phyloP scores from a whole-genome alignment of 768 basidiomycete genomes.

The Suillus brevipes region DNA sequence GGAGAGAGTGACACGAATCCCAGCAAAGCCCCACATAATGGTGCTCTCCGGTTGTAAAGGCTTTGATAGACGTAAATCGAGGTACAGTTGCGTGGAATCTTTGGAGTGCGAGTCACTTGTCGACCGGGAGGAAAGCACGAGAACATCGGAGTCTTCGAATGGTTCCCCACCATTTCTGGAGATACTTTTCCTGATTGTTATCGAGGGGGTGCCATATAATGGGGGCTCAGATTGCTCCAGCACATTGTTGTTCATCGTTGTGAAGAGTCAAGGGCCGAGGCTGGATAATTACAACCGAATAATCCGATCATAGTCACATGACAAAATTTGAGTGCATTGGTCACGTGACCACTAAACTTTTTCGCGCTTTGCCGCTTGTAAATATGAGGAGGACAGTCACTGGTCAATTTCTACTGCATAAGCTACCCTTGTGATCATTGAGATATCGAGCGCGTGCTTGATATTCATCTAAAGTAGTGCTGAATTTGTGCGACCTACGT shows the following conservation, averaged over 20 bases:
- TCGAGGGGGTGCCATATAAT: constrained; percentile 20
- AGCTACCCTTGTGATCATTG: neutral
- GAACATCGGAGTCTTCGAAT: constrained; percentile 29
- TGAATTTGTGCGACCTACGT: neutral
- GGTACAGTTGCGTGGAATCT: constrained; percentile 17
- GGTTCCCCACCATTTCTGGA: constrained; percentile 21
- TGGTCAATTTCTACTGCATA: neutral
- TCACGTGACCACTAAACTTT: neutral
- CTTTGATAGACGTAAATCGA: constrained; percentile 21
- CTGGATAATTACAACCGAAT: too few species aligned
- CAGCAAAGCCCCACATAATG: constrained; percentile 19
- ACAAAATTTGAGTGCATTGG: too few species aligned
- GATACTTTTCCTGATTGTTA: constrained; percentile 24
- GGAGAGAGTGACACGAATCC: constrained; percentile 14
- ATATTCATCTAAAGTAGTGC: neutral
- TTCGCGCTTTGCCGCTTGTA: neutral
- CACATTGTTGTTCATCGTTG: neutral
- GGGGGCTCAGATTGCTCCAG: neutral
- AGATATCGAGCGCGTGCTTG: neutral
- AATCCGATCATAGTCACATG: too few species aligned
- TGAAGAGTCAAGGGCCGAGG: too few species aligned
- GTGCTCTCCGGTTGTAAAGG: neutral
- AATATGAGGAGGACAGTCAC: neutral
- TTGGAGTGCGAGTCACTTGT: constrained; percentile 17
- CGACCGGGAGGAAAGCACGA: constrained; percentile 29